Evolutionary conservation across 1,284 basidiomycete species (phyloP).

Genomic region (Rhodotorula sp.): DNA sequence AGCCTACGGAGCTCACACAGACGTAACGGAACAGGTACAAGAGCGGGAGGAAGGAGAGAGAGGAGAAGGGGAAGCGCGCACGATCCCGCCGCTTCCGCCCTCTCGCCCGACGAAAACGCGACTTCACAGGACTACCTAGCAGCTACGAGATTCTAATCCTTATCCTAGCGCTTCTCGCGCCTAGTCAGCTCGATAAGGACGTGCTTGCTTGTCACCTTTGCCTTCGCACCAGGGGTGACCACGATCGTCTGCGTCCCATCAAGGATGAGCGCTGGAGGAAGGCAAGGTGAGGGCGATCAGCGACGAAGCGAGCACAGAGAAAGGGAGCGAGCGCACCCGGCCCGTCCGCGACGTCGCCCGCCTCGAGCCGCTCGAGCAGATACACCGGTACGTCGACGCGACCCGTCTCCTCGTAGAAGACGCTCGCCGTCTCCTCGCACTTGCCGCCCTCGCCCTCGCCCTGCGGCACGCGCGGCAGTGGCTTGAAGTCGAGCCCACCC

Average conservation of each 20-base stretch:
- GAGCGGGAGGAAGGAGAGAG: no score
- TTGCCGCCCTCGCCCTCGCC: constrained; percentile 4
- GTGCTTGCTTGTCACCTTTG: constrained; percentile 54
- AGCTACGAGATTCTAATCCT: background rate
- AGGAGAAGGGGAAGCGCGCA: no score
- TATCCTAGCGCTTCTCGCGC: background rate
- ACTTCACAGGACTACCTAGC: background rate
- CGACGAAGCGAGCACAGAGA: background rate
- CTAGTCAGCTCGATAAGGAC: constrained; percentile 15
- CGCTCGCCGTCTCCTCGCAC: constrained; percentile 3
- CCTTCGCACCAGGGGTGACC: constrained; percentile 68
- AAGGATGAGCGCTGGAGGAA: constrained; percentile 58
- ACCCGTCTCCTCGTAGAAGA: constrained; percentile 26
- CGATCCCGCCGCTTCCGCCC: no score
- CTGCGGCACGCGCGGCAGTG: background rate
- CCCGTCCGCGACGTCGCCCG: constrained; percentile 72
- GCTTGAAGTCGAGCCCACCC: constrained; percentile 31
- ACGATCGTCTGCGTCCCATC: constrained; percentile 92
- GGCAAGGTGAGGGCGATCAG: background rate
- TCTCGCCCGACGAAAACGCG: no score
- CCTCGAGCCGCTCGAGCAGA: constrained; percentile 52
- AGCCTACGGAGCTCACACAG: no score
- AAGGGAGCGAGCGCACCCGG: constrained; percentile 64
- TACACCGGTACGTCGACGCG: constrained; percentile 23
- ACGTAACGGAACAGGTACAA: no score